Conservation (phyloP, 148 eudicot species). For the Fagopyrum tataricum region DNA sequence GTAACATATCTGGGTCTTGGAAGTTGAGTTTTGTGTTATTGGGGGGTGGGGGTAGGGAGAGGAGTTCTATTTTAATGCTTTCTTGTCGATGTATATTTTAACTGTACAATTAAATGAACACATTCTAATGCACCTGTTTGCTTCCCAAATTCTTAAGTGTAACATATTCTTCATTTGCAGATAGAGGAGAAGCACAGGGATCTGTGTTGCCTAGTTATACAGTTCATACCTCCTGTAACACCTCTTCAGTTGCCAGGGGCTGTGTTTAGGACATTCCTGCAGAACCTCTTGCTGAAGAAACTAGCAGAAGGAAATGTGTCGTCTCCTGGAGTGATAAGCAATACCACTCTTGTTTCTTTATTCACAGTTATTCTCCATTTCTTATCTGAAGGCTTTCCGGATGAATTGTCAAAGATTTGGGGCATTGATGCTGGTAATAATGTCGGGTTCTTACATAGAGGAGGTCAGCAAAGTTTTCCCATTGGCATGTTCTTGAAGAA, state of each 20-base stretch:
- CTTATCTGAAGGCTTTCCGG: constrained; percentile 78
- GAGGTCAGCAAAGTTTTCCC: constrained; percentile 82
- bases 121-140: neutral
- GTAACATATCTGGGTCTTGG: neutral
- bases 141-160: neutral
- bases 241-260: constrained; percentile 92
- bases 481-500: constrained; percentile 55
- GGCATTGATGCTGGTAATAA: constrained; percentile 33
- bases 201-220: constrained; percentile 77
- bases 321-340: constrained; percentile 67
- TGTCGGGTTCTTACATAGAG: constrained; percentile 81
- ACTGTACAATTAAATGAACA: neutral
- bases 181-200: constrained; percentile 96
- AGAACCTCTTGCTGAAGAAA: constrained; percentile 59
- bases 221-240: constrained; percentile 67
- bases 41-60: no score
- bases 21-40: neutral
- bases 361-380: constrained; percentile 78
- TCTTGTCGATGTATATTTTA: neutral
- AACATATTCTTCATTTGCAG: constrained; percentile 30
- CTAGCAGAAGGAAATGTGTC: constrained; percentile 68
- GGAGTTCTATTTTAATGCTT: neutral
- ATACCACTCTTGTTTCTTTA: constrained; percentile 75
- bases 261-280: constrained; percentile 77
- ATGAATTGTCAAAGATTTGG: constrained; percentile 56